These are phyloP conservation scores for Penicillium steckii DNA, from an alignment of 495 filamentous ascomycete species.

Conservation along the genomic window DNA sequence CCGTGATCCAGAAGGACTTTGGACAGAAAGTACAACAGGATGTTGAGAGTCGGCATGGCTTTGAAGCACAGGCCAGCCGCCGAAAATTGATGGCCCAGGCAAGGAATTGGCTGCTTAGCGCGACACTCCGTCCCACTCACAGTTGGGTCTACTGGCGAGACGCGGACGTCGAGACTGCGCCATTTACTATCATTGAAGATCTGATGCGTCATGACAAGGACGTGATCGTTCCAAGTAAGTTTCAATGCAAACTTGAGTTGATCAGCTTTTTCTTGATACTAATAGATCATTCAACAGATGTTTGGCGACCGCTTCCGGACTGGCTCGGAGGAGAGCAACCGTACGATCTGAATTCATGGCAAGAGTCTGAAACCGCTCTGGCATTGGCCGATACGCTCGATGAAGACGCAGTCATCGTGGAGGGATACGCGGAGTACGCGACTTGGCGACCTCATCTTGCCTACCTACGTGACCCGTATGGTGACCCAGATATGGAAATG, in stretches of 20 bases:
- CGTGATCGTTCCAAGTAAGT: slow-evolving; percentile 96
- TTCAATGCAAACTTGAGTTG: not conserved
- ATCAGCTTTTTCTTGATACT: not conserved
- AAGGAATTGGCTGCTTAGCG: slow-evolving; percentile 94
- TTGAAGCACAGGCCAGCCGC: slow-evolving; percentile 90
- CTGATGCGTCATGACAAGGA: slow-evolving; percentile 99
- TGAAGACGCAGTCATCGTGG: slow-evolving; percentile 98
- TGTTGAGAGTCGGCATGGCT: slow-evolving; percentile 95
- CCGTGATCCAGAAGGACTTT: slow-evolving; percentile 98
- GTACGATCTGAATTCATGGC: slow-evolving; percentile 99
- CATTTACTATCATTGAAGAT: slow-evolving; percentile 94
- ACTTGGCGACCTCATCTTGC: slow-evolving; percentile 98
- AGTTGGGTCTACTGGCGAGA: slow-evolving; percentile 99
- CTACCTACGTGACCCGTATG: slow-evolving; percentile 95
- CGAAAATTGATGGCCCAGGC: slow-evolving; percentile 98
- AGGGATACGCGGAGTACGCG: slow-evolving; percentile 98
- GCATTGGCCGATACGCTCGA: slow-evolving; percentile 92
- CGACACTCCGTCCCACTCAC: slow-evolving; percentile 89
- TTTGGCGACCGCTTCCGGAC: slow-evolving; percentile 97
- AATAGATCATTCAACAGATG: slow-evolving; percentile 57
- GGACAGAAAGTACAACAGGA: slow-evolving; percentile 98
- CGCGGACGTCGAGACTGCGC: slow-evolving; percentile 96
- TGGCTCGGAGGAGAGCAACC: slow-evolving; percentile 99
- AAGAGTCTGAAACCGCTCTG: slow-evolving; percentile 96
- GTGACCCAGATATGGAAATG: slow-evolving; percentile 99